Conservation (phyloP, 129 eudicot genomes). For the Lonicera japonica region DNA sequence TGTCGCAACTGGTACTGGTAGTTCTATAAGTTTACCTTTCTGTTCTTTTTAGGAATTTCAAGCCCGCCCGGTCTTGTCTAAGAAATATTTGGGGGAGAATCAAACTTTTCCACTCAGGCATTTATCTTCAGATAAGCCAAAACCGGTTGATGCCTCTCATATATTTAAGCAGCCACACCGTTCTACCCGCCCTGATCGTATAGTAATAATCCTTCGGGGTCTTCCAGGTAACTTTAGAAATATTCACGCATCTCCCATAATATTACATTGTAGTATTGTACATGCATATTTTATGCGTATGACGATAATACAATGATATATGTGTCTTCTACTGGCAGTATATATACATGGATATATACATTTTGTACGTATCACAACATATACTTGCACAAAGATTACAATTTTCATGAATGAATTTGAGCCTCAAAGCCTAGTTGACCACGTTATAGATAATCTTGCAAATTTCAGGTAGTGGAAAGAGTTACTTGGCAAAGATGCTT, state of each 20-base stretch:
- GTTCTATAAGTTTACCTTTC: background rate
- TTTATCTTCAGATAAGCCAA: conserved; percentile 44
- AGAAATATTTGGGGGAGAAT: conserved; percentile 28
- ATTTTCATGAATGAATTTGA: background rate
- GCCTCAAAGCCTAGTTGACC: background rate
- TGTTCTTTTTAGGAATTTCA: conserved; percentile 44
- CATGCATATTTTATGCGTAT: too few species aligned
- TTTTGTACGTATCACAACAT: too few species aligned
- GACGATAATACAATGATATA: too few species aligned
- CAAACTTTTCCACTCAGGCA: conserved; percentile 30
- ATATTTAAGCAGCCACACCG: conserved; percentile 86
- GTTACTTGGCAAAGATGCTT: conserved; percentile 83
- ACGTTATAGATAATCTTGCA: background rate
- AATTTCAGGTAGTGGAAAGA: conserved; percentile 91
- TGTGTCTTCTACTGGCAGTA: too few species aligned
- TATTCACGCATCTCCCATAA: conserved; percentile 5
- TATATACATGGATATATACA: too few species aligned
- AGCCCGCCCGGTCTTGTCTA: conserved; percentile 32
- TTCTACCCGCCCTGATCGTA: conserved; percentile 82
- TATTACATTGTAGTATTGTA: background rate
- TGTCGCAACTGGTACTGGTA: background rate
- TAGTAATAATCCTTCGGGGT: conserved; percentile 85
- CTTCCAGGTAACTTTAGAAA: conserved; percentile 68
- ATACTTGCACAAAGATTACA: too few species aligned
- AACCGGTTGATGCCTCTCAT: conserved; percentile 62